Percentiles rank a stretch among this genome's conserved stretches.
These are phyloP conservation scores for Ogataea pini DNA, from an alignment of 805 yeast genomes.

Conservation along the genomic window DNA sequence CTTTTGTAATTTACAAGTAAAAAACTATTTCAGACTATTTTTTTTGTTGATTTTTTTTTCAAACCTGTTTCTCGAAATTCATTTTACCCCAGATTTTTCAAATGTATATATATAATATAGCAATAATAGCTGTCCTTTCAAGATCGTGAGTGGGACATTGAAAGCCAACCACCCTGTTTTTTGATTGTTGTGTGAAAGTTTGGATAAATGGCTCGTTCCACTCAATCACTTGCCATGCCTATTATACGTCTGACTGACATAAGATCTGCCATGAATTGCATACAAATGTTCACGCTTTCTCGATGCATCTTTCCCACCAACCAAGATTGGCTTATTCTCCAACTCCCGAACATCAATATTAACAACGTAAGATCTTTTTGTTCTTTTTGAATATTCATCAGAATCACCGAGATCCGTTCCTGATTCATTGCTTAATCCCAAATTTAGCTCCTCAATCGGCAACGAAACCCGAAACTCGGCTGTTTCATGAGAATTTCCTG, in stretches of 20 bases:
- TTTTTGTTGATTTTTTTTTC: not conserved
- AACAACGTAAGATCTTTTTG: slow-evolving; percentile 42
- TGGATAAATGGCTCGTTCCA: too few relatives aligned
- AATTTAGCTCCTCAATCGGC: slow-evolving; percentile 36
- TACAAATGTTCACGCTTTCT: not conserved
- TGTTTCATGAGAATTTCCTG: slow-evolving; percentile 32
- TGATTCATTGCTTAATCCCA: slow-evolving; percentile 25
- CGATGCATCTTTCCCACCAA: not conserved
- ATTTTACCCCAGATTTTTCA: too few relatives aligned
- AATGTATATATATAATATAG: too few relatives aligned
- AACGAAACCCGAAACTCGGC: slow-evolving; percentile 46
- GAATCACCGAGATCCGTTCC: slow-evolving; percentile 4
- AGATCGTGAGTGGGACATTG: too few relatives aligned
- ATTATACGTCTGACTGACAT: slow-evolving; percentile 14
- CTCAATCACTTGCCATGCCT: slow-evolving; percentile 1
- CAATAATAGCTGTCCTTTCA: too few relatives aligned
- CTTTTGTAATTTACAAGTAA: too few relatives aligned
- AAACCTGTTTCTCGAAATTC: too few relatives aligned
- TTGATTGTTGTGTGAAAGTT: too few relatives aligned
- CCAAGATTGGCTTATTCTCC: slow-evolving; percentile 37
- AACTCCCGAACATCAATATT: slow-evolving; percentile 44
- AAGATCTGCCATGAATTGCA: slow-evolving; percentile 10
- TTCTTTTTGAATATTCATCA: slow-evolving; percentile 25
- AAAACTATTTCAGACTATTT: not conserved
- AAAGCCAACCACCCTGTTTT: too few relatives aligned